Evolutionary conservation across 352 stramenopile species (phyloP), one percentile per base, ranked within the genome.

Genomic region (Phytophthora podocarpi): DNA sequence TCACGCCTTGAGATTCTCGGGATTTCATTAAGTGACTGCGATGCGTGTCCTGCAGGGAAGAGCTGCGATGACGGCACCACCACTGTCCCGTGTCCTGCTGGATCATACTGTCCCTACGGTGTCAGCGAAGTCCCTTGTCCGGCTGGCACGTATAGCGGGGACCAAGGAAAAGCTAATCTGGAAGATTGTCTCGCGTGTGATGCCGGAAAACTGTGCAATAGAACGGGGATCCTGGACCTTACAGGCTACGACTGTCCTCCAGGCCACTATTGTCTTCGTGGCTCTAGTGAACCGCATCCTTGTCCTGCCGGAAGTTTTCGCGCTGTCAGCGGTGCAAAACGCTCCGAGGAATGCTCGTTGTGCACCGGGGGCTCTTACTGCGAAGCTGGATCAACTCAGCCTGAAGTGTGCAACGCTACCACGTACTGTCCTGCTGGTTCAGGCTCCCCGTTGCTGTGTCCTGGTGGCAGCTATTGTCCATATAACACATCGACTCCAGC

Each of bases 31-130:
- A 74, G 77, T n/a, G 82, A 93, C 47, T 93, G 86, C 32, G 82
- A 74, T 0, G 68, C 68, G 6, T 98, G 93, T 63, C 79, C 86
- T n/a, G 80, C 82, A 12, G 93, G 93, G 5, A 95, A 86, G 64
- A 97, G 80, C 35, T 98, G 94, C 40, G 67, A 82, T 4, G 76
- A 86, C 18, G 88, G 89, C 6, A 85, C 81, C 2, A 66, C 68
- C 10, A 93, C 80, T 1, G 65, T 87, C 10, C 47, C 59, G 1
- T 97, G 90, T 54, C 81, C 87, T 3, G 64, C 76, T 13, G 85
- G 85, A 3, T 80, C 69, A 7, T 91, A 85, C 35, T 93, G 80
- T 13, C 39, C 74, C 0, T 74, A 80, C 32, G 73, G 59, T 13
- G 36, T 80, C 35, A 81, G 76, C 30, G 70, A 74, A n/a, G 27